Percentiles rank a stretch among this genome's conserved stretches.
These are phyloP conservation scores for Biscogniauxia sp. DNA, from an alignment of 2,329 filamentous ascomycete genomes.

Conservation along the genomic window DNA sequence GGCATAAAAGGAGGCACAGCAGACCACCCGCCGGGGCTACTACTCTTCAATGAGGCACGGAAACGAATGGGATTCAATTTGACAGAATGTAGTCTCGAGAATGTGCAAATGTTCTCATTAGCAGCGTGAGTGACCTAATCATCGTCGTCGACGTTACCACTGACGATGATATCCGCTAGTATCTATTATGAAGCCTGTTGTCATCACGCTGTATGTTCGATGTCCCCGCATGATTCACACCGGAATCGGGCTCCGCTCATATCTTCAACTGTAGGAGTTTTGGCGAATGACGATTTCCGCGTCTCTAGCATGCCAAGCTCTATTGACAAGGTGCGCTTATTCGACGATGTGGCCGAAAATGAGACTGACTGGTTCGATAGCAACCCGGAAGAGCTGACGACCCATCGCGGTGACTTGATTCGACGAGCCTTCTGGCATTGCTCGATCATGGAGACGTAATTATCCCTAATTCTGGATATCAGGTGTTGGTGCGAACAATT, in stretches of 20 bases:
- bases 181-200: conserved; percentile 54
- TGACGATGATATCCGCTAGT: conserved; percentile 29
- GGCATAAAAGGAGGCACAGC: conserved; percentile 51
- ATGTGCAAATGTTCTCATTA: conserved; percentile 56
- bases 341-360: neutral
- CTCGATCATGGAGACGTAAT: conserved; percentile 52
- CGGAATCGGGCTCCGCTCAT: neutral
- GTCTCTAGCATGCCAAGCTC: conserved; percentile 54
- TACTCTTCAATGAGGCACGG: conserved; percentile 61
- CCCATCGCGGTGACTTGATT: conserved; percentile 48
- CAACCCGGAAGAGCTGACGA: conserved; percentile 44
- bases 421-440: conserved; percentile 58
- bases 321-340: conserved; percentile 49
- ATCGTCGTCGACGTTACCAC: neutral
- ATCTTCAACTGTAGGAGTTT: conserved; percentile 46
- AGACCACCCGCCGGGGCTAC: conserved; percentile 53
- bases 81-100: conserved; percentile 55
- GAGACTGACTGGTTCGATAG: conserved; percentile 22
- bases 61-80: conserved; percentile 57
- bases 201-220: conserved; percentile 43
- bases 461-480: neutral
- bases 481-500: neutral
- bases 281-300: conserved; percentile 57
- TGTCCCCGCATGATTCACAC: neutral
- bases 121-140: conserved; percentile 43